Conservation (phyloP, 2,329 filamentous ascomycete genomes). For the Penicillium sumatraense region DNA sequence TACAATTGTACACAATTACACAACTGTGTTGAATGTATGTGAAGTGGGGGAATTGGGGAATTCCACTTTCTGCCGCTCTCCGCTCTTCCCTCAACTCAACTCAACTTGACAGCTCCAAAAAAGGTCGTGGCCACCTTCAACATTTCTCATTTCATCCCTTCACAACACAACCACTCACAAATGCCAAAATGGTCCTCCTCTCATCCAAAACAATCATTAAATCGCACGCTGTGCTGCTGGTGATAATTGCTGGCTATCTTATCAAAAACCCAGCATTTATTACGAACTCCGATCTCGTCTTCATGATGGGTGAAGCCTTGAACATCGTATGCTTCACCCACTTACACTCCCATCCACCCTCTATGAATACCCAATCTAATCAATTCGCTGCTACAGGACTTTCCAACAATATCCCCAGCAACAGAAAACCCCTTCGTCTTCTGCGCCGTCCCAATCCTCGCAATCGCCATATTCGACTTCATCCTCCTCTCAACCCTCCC, state of each 20-base stretch:
- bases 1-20: too few species aligned
- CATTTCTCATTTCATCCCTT: background rate
- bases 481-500: constrained; percentile 61
- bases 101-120: background rate
- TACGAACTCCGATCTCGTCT: constrained; percentile 79
- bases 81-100: too few species aligned
- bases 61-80: too few species aligned
- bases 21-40: too few species aligned
- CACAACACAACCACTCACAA: background rate
- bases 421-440: constrained; percentile 67
- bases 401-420: constrained; percentile 69
- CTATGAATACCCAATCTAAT: background rate
- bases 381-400: constrained; percentile 39
- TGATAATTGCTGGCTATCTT: constrained; percentile 84
- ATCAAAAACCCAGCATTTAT: constrained; percentile 73
- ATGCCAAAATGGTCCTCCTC: constrained; percentile 72
- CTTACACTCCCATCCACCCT: background rate
- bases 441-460: constrained; percentile 70
- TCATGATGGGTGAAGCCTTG: constrained; percentile 81
- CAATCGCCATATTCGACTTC: constrained; percentile 69
- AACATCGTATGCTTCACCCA: constrained; percentile 63
- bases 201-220: constrained; percentile 81
- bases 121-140: constrained; percentile 8
- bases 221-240: constrained; percentile 79
- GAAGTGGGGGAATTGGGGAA: too few species aligned